Evolutionary conservation across 805 yeast genomes (phyloP).

Genomic region (Schwanniomyces yamadae): DNA sequence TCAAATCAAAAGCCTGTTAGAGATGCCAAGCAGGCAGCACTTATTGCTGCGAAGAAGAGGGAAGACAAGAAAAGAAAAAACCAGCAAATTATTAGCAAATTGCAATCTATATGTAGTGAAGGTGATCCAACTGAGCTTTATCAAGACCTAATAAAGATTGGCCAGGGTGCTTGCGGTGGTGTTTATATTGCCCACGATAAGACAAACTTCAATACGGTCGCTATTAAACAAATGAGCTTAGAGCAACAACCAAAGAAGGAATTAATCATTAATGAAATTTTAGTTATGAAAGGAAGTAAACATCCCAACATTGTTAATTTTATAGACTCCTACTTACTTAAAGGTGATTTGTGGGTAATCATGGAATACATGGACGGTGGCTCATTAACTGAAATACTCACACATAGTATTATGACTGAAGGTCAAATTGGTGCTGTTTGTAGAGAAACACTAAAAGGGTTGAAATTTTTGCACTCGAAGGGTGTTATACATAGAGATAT

Average conservation of each 20-base stretch:
- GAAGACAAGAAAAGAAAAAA: slow-evolving; percentile 76
- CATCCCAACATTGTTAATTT: slow-evolving; percentile 94
- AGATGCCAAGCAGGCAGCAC: slow-evolving; percentile 54
- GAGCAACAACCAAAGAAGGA: slow-evolving; percentile 96
- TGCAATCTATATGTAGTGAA: slow-evolving; percentile 73
- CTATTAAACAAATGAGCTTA: slow-evolving; percentile 94
- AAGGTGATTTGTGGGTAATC: slow-evolving; percentile 89
- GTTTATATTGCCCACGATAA: slow-evolving; percentile 83
- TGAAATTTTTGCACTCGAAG: slow-evolving; percentile 82
- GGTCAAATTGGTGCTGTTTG: slow-evolving; percentile 95
- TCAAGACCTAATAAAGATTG: slow-evolving; percentile 74
- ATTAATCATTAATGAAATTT: slow-evolving; percentile 87
- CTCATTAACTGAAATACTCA: slow-evolving; percentile 90
- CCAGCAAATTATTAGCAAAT: slow-evolving; percentile 65
- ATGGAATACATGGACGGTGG: slow-evolving; percentile 99
- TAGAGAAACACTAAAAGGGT: slow-evolving; percentile 83
- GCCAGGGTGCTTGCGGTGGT: slow-evolving; percentile 98
- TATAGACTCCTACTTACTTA: slow-evolving; percentile 76
- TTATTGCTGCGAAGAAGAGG: slow-evolving; percentile 62
- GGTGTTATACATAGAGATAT: slow-evolving; percentile 96
- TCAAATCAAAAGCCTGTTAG: slow-evolving; percentile 38
- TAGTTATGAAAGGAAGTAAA: slow-evolving; percentile 90
- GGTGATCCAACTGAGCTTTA: slow-evolving; percentile 81
- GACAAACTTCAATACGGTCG: slow-evolving; percentile 62
- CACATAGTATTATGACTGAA: slow-evolving; percentile 86